Evolutionary conservation across 2,329 filamentous ascomycete genomes (phyloP), one percentile per base, ranked within the genome.

Genomic region (Coniochaeta sp.): DNA sequence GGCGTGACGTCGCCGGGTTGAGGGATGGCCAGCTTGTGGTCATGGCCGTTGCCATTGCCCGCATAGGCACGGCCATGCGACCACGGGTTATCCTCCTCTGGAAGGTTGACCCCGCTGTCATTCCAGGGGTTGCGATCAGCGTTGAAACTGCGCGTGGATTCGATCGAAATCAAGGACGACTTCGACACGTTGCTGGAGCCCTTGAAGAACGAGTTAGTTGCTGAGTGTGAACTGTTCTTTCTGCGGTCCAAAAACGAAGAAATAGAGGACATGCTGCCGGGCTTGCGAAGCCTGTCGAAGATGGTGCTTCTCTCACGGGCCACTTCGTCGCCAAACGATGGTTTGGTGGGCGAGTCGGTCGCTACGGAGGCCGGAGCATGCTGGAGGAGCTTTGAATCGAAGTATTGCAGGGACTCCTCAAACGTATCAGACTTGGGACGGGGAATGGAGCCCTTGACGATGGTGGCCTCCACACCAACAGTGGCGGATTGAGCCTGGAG

Each of bases 371-470:
- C 84, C 38, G 93, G 92, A 4, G 93, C 93, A 68, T 96, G 92
- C 74, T 98, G 95, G 59, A 99, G 84, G 54, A 99, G 83, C 77
- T 97, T 98, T 1, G 93, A 97, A 72, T 97, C 91, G 70, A 99
- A 99, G 78, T 93, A 98, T 61, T 93, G 93, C 58, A 98, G 82
- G 8, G 93, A 96, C 68, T 99, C 93, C 72, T 99, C 95, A 65
- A 99, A 99, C 0, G 95, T 97, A 73, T 99, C 95, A 1, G 95
- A 98, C 78, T 98, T 97, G 64, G 95, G 95, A n/a, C 95, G 89
- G 22, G 93, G 92, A 65, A 98, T 95, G n/a, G 91, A 88, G 58
- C 95, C 95, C 74, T 96, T 96, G 69, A 98, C 87, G 47, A 92
- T 88, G 61, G 84, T 90, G 11, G 88, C 84, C 68, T 98, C 91